A percentile compares a stretch with the other conserved stretches of the same genome.
Conservation (phyloP, 352 stramenopile species). For the Phytophthora sansomeana region DNA sequence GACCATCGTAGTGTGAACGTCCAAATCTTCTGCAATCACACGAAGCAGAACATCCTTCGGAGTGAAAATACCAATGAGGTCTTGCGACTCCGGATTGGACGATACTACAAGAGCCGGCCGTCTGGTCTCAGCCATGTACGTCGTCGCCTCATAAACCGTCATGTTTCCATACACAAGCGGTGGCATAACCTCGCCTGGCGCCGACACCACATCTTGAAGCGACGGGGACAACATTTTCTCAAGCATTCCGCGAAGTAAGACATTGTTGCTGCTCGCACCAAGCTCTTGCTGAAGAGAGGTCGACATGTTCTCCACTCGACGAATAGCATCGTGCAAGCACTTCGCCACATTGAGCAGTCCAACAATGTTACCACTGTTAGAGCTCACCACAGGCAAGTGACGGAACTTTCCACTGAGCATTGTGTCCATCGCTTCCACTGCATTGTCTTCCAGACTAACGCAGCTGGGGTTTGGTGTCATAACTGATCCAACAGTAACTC, state of each 20-base stretch:
- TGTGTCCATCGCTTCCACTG: conserved; percentile 82
- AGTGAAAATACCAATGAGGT: conserved; percentile 97
- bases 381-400: conserved; percentile 95
- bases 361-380: conserved; percentile 85
- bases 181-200: conserved; percentile 68
- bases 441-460: conserved; percentile 85
- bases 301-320: conserved; percentile 94
- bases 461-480: conserved; percentile 90
- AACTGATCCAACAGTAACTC: conserved; percentile 73
- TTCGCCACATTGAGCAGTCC: conserved; percentile 98
- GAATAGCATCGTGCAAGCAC: conserved; percentile 98
- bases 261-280: conserved; percentile 61
- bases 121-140: conserved; percentile 80
- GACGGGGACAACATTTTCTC: conserved; percentile 90
- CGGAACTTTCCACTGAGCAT: conserved; percentile 94
- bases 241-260: conserved; percentile 80
- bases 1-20: conserved; percentile 90
- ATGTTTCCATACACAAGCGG: conserved; percentile 79
- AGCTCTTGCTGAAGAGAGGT: conserved; percentile 83
- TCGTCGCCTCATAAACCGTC: conserved; percentile 74
- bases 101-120: conserved; percentile 83
- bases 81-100: conserved; percentile 51
- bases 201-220: conserved; percentile 75
- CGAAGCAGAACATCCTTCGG: conserved; percentile 97
- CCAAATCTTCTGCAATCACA: conserved; percentile 93